Base-by-base conservation (phyloP, 108 stramenopile species). In the Skeletonema costatum region DNA sequence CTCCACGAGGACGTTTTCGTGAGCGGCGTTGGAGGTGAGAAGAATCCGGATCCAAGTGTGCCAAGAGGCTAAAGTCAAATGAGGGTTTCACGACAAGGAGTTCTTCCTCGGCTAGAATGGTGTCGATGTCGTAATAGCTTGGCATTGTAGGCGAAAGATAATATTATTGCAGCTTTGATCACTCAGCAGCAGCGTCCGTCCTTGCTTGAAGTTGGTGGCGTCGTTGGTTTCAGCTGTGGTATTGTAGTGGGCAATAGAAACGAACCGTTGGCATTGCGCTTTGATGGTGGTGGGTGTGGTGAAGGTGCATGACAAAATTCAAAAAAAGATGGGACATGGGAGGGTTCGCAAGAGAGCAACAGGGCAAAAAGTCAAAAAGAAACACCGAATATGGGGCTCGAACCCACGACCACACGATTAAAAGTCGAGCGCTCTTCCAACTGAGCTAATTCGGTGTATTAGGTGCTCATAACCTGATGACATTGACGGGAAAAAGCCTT, bases 21-120 rank as follows among this genome's bases (percentile, higher is more conserved):
- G 76, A 41, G 41, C 76, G 36, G 73, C 75, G 46, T 36, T 59
- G 12, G 76, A 64, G 39, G 41, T 58, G 73, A 58, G 35, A 12
- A 1, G 56, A 62, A 46, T 94, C 93, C 5, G 93, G 93, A 67
- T 97, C 97, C 36, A 98, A 78, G 70, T 95, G 88, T 8, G 90
- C 87, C 66, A 98, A 68, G 41, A 92, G 88, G 2, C 85, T 73
- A 67, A 94, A 97, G 10, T 95, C 91, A 71, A 93, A 86, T 13
- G 77, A 66, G 29, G 94, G 96, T 21, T 86, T 86, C 69, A 93
- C 92, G 2, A 95, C 95, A 32, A 98, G 71, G 53, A 97, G 86
- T 66, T 98, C 97, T 81, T 98, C 98, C 77, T 97, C 98, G 31
- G 95, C 93, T 71, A 98, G 86, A 62, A 98, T 97, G 36, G 89